Evolutionary conservation across 1,284 basidiomycete species (phyloP).

Genomic region (Tilletia indica): DNA sequence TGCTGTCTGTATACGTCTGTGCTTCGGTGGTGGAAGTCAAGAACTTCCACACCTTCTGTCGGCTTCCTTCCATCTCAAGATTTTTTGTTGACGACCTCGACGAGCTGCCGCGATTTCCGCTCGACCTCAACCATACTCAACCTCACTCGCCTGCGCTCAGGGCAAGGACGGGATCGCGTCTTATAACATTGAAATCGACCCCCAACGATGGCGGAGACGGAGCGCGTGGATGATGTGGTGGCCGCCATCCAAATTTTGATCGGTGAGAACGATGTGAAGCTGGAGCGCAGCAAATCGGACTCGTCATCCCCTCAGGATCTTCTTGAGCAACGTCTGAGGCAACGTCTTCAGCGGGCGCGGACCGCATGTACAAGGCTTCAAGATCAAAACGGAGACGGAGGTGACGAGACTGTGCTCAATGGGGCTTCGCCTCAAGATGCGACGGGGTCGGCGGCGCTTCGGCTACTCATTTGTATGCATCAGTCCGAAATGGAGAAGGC

Average conservation of each 20-base stretch:
- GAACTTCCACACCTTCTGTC: too few species aligned
- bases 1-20: not conserved
- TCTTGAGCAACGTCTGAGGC: not conserved
- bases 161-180: not conserved
- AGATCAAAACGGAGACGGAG: too few species aligned
- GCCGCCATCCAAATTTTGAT: not conserved
- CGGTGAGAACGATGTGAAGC: not conserved
- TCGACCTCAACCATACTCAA: not conserved
- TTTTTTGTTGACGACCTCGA: not conserved
- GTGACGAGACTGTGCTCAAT: too few species aligned
- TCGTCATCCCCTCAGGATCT: not conserved
- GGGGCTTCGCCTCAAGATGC: too few species aligned
- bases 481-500: too few species aligned
- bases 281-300: not conserved
- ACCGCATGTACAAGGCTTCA: too few species aligned
- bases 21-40: too few species aligned
- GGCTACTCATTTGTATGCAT: too few species aligned
- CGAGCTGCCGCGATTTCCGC: not conserved
- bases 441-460: too few species aligned
- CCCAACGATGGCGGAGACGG: not conserved
- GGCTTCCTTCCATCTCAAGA: not conserved
- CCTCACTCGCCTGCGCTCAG: not conserved
- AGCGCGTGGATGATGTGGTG: not conserved
- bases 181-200: too few species aligned
- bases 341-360: too few species aligned